Evolutionary conservation across 371 early-diverging fungal species (phyloP).

Genomic region (Batkoa obscura): DNA sequence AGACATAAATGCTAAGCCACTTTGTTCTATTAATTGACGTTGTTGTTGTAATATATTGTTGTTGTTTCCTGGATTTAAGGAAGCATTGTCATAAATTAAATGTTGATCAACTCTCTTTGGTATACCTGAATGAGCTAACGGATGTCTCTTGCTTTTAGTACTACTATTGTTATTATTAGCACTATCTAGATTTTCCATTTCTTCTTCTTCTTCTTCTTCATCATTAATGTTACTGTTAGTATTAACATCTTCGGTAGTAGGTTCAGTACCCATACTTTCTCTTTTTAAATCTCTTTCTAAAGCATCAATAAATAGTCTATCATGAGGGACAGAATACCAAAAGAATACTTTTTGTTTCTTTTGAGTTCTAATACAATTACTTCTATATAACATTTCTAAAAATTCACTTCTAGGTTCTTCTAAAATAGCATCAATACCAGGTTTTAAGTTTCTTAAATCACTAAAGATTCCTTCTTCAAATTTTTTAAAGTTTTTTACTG

Average conservation of each 20-base stretch:
- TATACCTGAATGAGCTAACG: conserved; percentile 2
- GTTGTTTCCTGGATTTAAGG: conserved; percentile 1
- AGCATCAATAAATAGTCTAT: conserved; percentile 91
- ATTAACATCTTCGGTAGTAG: background rate
- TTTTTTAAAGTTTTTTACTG: conserved; percentile 84
- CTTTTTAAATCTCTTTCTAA: conserved; percentile 96
- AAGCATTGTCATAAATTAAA: conserved; percentile 1
- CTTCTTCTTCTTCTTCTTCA: background rate
- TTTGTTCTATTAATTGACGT: background rate
- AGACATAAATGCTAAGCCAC: background rate
- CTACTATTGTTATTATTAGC: background rate
- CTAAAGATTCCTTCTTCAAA: conserved; percentile 99
- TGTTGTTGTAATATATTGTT: background rate
- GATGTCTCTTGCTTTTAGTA: background rate
- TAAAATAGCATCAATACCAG: conserved; percentile 88
- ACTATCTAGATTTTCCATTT: background rate
- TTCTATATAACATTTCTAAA: conserved; percentile 91
- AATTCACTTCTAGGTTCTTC: conserved; percentile 94
- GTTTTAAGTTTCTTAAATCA: conserved; percentile 95
- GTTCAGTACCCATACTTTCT: conserved; percentile 23
- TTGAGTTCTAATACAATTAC: conserved; percentile 97
- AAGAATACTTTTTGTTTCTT: conserved; percentile 99
- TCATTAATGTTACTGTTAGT: too few species aligned
- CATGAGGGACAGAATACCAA: conserved; percentile 98
- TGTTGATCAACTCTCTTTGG: background rate